A percentile compares a stretch with the other conserved stretches of the same genome.
Evolutionary conservation across 192 early-diverging fungal species (phyloP).

Genomic region (Haplosporangium gracile): DNA sequence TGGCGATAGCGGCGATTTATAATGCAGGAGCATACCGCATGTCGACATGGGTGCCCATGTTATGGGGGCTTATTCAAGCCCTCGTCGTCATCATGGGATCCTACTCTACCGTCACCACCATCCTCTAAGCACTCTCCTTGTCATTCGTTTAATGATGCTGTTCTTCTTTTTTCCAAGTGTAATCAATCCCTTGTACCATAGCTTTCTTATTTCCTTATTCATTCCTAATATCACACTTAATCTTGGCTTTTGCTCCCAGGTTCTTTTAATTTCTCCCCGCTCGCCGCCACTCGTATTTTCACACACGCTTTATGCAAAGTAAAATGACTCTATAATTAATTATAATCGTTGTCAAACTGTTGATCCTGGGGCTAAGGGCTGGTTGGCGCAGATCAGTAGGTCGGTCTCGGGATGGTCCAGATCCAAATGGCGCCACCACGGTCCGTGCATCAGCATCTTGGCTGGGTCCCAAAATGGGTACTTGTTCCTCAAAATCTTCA

Average conservation of each 20-base stretch:
- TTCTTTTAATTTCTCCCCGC: too few relatives aligned
- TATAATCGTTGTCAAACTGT: not conserved
- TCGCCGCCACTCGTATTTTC: too few relatives aligned
- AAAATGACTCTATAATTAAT: not conserved
- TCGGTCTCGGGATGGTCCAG: conserved; percentile 22
- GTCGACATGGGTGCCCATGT: conserved; percentile 80
- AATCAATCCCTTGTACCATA: too few relatives aligned
- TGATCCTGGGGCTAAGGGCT: not conserved
- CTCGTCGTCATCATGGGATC: conserved; percentile 71
- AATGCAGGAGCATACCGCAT: conserved; percentile 73
- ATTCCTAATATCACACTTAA: too few relatives aligned
- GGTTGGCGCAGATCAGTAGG: conserved; percentile 44
- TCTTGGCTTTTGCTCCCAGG: too few relatives aligned
- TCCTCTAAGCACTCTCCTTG: conserved; percentile 45
- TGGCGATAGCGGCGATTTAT: conserved; percentile 70
- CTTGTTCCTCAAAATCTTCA: conserved; percentile 50
- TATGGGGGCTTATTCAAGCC: conserved; percentile 77
- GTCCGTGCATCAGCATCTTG: conserved; percentile 57
- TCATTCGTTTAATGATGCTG: not conserved
- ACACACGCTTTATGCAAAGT: too few relatives aligned
- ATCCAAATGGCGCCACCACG: conserved; percentile 53
- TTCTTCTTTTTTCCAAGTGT: not conserved
- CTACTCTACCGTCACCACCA: conserved; percentile 71
- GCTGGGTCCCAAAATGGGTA: conserved; percentile 69
- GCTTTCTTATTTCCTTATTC: too few relatives aligned